Base-by-base conservation (phyloP, 1,139 yeast genomes). In the Geotrichum reessii region DNA sequence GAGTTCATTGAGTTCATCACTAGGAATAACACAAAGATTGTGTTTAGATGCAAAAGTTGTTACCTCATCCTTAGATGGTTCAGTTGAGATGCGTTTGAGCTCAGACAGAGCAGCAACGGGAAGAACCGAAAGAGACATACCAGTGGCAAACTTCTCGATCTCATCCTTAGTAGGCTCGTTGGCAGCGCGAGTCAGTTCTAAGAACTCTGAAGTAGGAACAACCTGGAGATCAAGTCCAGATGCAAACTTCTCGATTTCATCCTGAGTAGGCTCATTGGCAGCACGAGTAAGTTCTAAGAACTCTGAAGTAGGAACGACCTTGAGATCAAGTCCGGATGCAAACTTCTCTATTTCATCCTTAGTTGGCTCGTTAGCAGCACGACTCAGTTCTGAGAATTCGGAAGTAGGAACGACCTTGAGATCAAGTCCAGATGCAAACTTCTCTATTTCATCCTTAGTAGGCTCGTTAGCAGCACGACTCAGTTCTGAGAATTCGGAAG, bases 271-370 rank as follows among this genome's bases (percentile, higher is more conserved):
- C 56, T 62, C 50, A n/a, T 59, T 56, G 14, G 65, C 58, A 42
- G 65, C 59, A 21, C 40, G 37, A 14, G 47, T 9, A 40, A 51
- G 54, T 7, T 31, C 40, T 5, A 40, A 6, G 40, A 27, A 33
- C 63, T 60, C 52, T 59, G 47, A 22, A 31, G 40, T 2, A 19
- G 48, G 48, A 21, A 51, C 28, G 6, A 31, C 37, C 3, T 33
- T 76, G 61, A 83, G 67, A 51, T 79, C 77, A 56, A 31, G 12
- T 11, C 37, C 37, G 14, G 37, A 33, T 1, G 76, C 73, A 53
- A 69, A 72, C 12, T 66, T n/a, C n/a, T n/a, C n/a, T n/a, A n/a
- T n/a, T n/a, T n/a, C n/a, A n/a, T n/a, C n/a, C n/a, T n/a, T n/a
- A n/a, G n/a, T n/a, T n/a, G n/a, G n/a, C n/a, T n/a, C n/a, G n/a